A percentile compares a stretch with the other conserved stretches of the same genome.
These are phyloP conservation scores for Oropetium thomaeum DNA, from an alignment of 176 grass and related monocot genomes.

Conservation along the genomic window DNA sequence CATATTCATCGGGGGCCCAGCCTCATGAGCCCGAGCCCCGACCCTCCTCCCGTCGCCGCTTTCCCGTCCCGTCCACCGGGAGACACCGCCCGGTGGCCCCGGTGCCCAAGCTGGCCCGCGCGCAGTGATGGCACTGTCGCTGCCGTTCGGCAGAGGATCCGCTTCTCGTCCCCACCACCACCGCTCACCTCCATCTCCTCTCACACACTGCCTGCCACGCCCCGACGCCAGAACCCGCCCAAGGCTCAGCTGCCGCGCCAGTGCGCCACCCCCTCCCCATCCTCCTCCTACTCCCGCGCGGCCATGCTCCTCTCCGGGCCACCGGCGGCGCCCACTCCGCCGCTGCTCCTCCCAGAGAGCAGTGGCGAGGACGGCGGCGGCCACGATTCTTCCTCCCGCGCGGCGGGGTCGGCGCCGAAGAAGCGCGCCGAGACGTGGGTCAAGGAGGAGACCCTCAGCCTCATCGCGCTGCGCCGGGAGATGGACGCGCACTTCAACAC, in stretches of 20 bases:
- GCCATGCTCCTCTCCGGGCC: constrained; percentile 59
- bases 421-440: constrained; percentile 98
- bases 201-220: constrained; percentile 13
- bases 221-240: constrained; percentile 17
- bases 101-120: no score
- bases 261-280: no score
- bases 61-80: no score
- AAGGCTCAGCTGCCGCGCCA: neutral
- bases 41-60: no score
- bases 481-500: constrained; percentile 92
- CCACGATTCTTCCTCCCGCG: constrained; percentile 52
- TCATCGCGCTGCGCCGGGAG: constrained; percentile 73
- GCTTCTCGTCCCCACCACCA: constrained; percentile 3
- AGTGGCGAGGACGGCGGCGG: constrained; percentile 67
- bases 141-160: no score
- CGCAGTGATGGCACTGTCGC: no score
- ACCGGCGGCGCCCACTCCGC: constrained; percentile 42
- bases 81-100: no score
- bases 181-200: neutral
- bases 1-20: neutral
- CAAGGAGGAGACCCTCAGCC: constrained; percentile 81
- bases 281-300: neutral
- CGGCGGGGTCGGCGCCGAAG: constrained; percentile 55
- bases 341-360: constrained; percentile 62
- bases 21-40: no score